Base-by-base conservation (phyloP, 257 asterid genomes). In the Fraxinus quadrangulata region DNA sequence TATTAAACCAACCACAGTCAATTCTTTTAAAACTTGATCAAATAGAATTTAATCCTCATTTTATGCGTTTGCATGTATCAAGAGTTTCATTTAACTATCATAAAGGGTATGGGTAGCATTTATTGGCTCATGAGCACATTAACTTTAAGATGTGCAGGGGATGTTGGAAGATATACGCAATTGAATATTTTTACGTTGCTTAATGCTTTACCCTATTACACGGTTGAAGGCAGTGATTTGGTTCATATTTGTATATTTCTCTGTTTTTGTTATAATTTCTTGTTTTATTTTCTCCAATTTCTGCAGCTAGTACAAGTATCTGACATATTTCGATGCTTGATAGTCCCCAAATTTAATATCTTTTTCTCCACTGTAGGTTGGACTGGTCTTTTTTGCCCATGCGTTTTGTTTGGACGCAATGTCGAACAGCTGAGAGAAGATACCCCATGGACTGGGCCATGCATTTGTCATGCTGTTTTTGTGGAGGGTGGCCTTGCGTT, bases 351-450 rank as follows among this genome's bases (percentile, higher is more conserved):
- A 26, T 63, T 24, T 26, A 63, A 0, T 63, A 42, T 72, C 34
- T 36, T 65, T 10, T 39, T 39, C 39, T 77, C 34, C 77, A 61
- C 76, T 77, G 49, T 81, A 96, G 99, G 92, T 73, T 79, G 89
- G 93, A 90, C 85, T n/a, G 99, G 98, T 73, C 91, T 96, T n/a
- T 96, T 92, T 77, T 96, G 99, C 82, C 99, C 99, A 1, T 96
- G 99, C 75, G 90, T 96, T 74, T 85, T 93, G 83, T 96, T 92
- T 82, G 98, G 98, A 40, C 97, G 91, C 66, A 96, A 96, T 70
- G 77, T 92, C 17, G 98, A 93, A 82, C 89, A 84, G 37, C 77
- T 93, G 84, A 90, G 97, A 83, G 98, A 93, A 82, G 98, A 96
- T 73, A 91, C 92, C 75, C 92, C 96, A 31, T 93, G 97, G 97